A percentile compares a stretch with the other conserved stretches of the same genome.
phyloP scores from a whole-genome alignment of 2,329 filamentous ascomycete species.

The Rutstroemia sp. region DNA sequence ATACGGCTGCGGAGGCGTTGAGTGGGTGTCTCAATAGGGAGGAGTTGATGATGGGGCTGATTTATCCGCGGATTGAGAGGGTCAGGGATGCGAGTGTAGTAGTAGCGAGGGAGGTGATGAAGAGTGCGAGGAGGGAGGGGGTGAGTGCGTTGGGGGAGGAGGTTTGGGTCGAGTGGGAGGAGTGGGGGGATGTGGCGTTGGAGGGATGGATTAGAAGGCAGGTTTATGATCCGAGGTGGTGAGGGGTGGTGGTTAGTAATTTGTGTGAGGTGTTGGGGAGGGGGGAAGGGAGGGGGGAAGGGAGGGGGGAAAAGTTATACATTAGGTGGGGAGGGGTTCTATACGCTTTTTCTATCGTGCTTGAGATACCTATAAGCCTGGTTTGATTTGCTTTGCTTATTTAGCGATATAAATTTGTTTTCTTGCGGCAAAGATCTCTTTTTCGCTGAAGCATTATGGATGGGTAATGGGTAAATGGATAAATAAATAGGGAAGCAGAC shows the following conservation, averaged over 20 bases:
- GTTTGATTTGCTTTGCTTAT: too few relatives aligned
- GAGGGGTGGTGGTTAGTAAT: background rate
- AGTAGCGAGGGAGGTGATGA: constrained; percentile 89
- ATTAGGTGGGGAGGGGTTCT: too few relatives aligned
- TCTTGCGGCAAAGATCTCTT: too few relatives aligned
- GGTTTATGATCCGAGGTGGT: constrained; percentile 48
- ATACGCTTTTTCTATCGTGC: too few relatives aligned
- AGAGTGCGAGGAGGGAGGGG: constrained; percentile 75
- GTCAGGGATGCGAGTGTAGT: constrained; percentile 84
- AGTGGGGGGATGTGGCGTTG: constrained; percentile 59
- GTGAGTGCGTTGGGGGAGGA: constrained; percentile 64
- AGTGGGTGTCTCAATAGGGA: constrained; percentile 70
- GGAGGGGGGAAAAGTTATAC: too few relatives aligned
- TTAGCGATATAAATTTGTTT: too few relatives aligned
- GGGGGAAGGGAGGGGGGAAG: too few relatives aligned
- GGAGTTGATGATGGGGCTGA: constrained; percentile 74
- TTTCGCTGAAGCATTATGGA: too few relatives aligned
- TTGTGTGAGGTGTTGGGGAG: too few relatives aligned
- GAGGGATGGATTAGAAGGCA: constrained; percentile 51
- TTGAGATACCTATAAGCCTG: too few relatives aligned
- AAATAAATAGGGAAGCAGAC: too few relatives aligned
- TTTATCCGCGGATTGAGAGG: constrained; percentile 86
- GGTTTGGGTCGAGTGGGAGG: constrained; percentile 66
- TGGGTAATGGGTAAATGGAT: too few relatives aligned
- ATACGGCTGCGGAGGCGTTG: constrained; percentile 80